Base-by-base conservation (phyloP, 108 stramenopile species). In the Nannochloropsis oceanica region DNA sequence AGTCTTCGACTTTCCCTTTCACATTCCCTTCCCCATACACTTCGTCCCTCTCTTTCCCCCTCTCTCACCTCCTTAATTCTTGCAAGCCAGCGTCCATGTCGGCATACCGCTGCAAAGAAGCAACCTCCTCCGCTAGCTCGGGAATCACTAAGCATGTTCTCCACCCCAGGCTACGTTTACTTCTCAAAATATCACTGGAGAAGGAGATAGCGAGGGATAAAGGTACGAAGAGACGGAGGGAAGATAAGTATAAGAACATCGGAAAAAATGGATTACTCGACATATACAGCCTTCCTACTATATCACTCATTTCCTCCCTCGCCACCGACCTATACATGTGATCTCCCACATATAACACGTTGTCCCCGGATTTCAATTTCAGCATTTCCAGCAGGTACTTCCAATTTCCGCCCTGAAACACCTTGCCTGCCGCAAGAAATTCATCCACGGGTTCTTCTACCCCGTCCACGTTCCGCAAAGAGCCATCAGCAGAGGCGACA, bases 331-430 rank as follows among this genome's bases (percentile, higher is more conserved):
- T 90, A 88, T 95, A 98, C 85, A 98, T 94, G 91, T 98, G 97
- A 87, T 98, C 97, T 43, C 97, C 97, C 44, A 98, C 97, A 83
- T 98, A 98, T 44, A 98, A 89, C 50, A 98, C 93, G 89, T 95
- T 94, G 73, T 96, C 96, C 59, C 97, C 97, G 12, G 94, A 94
- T 86, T 91, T 88, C 80, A 93, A 91, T 25, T 91, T 93, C 81
- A 98, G 91, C 94, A 96, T 94, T 79, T 92, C 84, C 80, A 25
- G 93, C 81, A 98, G 91, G 91, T 96, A 94, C 59, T 93, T 91
- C 95, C 95, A 98, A 85, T 96, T 96, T 24, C 97, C 97, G 44
- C 95, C 95, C 90, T 98, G 97, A 87, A 96, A 98, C 24, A 92
- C 87, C 89, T 95, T 96, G 12, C 96, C 96, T 44, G 91, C 84